A percentile compares a stretch with the other conserved stretches of the same genome.
These are phyloP conservation scores for Penicillium sp. DNA, from an alignment of 2,329 filamentous ascomycete genomes.

Conservation along the genomic window DNA sequence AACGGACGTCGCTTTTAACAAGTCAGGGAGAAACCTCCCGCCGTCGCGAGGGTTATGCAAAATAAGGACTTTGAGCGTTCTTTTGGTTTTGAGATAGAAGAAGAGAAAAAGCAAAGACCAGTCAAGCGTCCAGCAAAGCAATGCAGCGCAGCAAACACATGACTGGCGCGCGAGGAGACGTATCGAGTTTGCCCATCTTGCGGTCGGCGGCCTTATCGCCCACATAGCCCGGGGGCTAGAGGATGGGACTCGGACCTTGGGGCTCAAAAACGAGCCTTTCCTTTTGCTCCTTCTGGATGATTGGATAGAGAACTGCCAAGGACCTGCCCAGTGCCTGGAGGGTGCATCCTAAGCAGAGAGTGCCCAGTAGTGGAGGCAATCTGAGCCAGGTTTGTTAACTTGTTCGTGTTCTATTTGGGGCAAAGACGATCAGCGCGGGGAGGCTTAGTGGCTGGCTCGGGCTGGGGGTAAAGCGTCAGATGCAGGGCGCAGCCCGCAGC, in stretches of 20 bases:
- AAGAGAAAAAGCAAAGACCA: not conserved
- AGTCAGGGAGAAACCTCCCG: not conserved
- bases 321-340: not conserved
- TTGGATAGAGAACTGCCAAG: not conserved
- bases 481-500: not conserved
- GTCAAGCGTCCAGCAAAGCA: not conserved
- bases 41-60: not conserved
- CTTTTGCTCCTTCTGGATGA: not conserved
- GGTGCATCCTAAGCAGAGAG: not conserved
- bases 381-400: not conserved
- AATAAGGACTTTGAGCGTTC: not conserved
- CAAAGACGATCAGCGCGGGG: not conserved
- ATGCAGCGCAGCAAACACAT: not conserved
- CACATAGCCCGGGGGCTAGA: not conserved
- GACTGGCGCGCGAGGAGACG: not conserved
- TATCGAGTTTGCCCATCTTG: constrained; percentile 1
- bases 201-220: not conserved
- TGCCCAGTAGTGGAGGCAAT: not conserved
- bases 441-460: not conserved
- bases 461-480: not conserved
- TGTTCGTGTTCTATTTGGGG: not conserved
- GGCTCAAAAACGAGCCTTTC: not conserved
- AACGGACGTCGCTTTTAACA: not conserved
- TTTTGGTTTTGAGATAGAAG: not conserved
- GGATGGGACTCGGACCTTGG: not conserved